phyloP scores from a whole-genome alignment of 2,329 filamentous ascomycete species.

The Aspergillus nomiae region DNA sequence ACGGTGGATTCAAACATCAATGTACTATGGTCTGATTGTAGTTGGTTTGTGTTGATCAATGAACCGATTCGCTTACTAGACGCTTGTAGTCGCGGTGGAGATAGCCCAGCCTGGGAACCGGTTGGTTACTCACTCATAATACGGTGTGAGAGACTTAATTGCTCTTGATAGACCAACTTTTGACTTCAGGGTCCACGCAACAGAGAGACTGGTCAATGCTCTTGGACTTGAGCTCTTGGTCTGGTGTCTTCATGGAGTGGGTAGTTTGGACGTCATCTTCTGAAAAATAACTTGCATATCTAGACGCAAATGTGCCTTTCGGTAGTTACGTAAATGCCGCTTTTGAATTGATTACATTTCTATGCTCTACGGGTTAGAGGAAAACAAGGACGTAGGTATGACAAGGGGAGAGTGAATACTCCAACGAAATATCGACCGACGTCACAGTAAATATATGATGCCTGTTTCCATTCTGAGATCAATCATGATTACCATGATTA shows the following conservation, averaged over 20 bases:
- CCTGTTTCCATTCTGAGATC: background rate
- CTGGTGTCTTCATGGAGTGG: background rate
- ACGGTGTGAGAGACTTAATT: background rate
- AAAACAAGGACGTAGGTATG: slow-evolving; percentile 4
- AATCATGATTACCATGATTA: background rate
- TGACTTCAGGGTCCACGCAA: background rate
- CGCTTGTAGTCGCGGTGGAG: background rate
- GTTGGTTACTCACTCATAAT: background rate
- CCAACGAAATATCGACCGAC: background rate
- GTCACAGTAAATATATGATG: background rate
- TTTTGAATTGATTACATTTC: background rate
- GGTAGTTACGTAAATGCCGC: background rate
- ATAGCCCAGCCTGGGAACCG: background rate
- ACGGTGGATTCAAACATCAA: background rate
- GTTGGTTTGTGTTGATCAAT: background rate
- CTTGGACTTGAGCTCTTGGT: background rate
- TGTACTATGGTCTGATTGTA: background rate
- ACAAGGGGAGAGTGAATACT: background rate
- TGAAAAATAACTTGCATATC: background rate
- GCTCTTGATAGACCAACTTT: background rate
- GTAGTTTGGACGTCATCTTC: background rate
- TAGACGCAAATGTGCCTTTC: background rate
- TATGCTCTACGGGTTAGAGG: background rate
- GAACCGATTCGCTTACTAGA: background rate
- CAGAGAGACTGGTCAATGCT: background rate